Conservation (phyloP, 2,329 filamentous ascomycete genomes). For the Claviceps humidiphila region DNA sequence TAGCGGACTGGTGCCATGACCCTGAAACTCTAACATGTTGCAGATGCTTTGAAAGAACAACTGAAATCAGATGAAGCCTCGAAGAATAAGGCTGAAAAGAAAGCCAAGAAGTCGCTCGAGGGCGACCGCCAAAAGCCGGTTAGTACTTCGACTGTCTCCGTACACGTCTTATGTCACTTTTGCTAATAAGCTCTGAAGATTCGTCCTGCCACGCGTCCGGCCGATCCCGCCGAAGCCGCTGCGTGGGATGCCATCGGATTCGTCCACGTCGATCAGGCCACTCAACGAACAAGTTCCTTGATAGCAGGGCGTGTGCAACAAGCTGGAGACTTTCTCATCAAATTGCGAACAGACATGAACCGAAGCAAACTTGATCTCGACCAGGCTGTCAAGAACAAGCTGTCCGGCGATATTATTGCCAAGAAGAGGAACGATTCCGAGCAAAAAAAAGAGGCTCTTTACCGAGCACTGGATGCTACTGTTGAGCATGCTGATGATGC, state of each 20-base stretch:
- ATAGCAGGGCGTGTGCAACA: constrained; percentile 36
- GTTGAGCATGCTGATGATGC: constrained; percentile 40
- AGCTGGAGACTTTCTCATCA: constrained; percentile 36
- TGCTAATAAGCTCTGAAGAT: constrained; percentile 14
- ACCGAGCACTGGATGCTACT: constrained; percentile 38
- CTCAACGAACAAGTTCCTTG: constrained; percentile 22
- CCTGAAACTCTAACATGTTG: not conserved
- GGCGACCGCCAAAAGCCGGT: constrained; percentile 27
- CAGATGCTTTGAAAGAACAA: constrained; percentile 32
- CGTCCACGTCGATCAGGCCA: constrained; percentile 31
- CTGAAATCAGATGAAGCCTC: constrained; percentile 31
- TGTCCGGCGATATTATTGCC: constrained; percentile 21
- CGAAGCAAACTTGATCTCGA: constrained; percentile 32
- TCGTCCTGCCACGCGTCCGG: constrained; percentile 30
- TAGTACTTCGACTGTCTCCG: constrained; percentile 9
- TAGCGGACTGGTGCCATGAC: not conserved
- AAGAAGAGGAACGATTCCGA: constrained; percentile 28
- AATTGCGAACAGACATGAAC: constrained; percentile 34
- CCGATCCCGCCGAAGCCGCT: constrained; percentile 31
- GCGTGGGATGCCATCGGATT: constrained; percentile 41
- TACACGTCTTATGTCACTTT: not conserved
- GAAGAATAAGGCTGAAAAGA: constrained; percentile 33
- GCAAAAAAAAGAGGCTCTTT: constrained; percentile 34
- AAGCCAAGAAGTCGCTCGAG: constrained; percentile 28
- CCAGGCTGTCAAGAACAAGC: constrained; percentile 29